Percentiles rank a stretch among this genome's conserved stretches.
These are phyloP conservation scores for Lepidium sativum DNA, from an alignment of 345 rosid genomes.

Conservation along the genomic window DNA sequence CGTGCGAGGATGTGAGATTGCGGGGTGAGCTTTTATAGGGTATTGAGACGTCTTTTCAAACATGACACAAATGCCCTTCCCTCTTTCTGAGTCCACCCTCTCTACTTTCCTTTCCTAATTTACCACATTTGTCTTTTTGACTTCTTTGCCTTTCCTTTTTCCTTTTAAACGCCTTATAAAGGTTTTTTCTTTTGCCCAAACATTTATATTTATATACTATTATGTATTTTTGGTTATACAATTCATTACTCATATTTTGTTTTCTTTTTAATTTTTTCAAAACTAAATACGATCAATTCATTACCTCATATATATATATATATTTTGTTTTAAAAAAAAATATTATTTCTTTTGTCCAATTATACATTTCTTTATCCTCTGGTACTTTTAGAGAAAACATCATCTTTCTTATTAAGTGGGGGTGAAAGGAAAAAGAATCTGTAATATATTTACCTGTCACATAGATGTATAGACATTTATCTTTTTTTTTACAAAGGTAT, in stretches of 20 bases:
- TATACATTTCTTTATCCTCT: too few relatives aligned
- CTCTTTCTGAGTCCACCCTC: too few relatives aligned
- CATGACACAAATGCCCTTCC: slow-evolving; percentile 13
- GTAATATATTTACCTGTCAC: neutral
- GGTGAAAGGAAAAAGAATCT: neutral
- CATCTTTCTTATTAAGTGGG: neutral
- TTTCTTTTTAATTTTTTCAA: too few relatives aligned
- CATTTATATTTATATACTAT: neutral
- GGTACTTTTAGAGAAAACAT: neutral
- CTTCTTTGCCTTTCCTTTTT: slow-evolving; percentile 10
- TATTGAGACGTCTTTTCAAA: slow-evolving; percentile 4
- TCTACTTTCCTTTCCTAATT: slow-evolving; percentile 14
- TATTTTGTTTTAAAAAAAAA: neutral
- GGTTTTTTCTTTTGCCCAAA: neutral
- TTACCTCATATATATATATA: too few relatives aligned
- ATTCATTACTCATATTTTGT: too few relatives aligned
- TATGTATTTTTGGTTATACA: neutral
- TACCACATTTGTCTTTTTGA: slow-evolving; percentile 26
- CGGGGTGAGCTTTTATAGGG: slow-evolving; percentile 16
- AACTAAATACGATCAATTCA: too few relatives aligned
- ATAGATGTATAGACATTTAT: neutral
- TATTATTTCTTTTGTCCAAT: neutral
- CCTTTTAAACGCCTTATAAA: slow-evolving; percentile 16
- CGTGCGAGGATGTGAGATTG: slow-evolving; percentile 25
- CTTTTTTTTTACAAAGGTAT: neutral